Percentiles rank a stretch among this genome's conserved stretches.
Evolutionary conservation across 202 grass and related monocot species (phyloP).

Genomic region (Panicum virgatum): DNA sequence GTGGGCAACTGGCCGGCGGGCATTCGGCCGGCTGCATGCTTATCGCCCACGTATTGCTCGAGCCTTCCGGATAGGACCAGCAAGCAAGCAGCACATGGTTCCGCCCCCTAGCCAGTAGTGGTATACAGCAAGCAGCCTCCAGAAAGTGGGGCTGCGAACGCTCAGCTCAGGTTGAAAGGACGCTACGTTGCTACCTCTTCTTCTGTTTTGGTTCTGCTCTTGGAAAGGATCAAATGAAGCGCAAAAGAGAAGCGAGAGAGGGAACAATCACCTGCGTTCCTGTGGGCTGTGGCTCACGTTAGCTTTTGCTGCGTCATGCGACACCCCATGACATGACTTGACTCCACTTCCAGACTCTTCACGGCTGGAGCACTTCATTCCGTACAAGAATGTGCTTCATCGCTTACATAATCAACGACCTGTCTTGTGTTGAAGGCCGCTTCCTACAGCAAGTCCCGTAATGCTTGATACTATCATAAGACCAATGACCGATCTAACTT

Average conservation of each 20-base stretch:
- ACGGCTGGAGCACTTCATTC: too few species aligned
- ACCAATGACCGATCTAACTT: neutral
- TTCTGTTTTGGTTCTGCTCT: too few species aligned
- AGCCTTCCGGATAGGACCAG: neutral
- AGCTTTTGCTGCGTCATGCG: neutral
- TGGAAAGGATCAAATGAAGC: neutral
- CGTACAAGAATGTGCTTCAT: neutral
- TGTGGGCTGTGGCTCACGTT: neutral
- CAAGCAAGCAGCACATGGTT: conserved; percentile 9
- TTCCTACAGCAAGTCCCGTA: neutral
- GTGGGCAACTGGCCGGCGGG: neutral
- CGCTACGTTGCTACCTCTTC: too few species aligned
- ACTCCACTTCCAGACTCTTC: too few species aligned
- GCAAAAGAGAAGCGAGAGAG: too few species aligned
- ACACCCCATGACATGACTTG: neutral
- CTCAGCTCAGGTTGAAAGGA: neutral
- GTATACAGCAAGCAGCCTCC: neutral
- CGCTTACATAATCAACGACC: neutral
- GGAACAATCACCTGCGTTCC: too few species aligned
- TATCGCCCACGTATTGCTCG: neutral
- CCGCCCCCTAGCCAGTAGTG: neutral
- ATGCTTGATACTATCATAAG: neutral
- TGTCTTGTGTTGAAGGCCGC: neutral
- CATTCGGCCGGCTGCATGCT: neutral
- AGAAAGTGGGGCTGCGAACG: neutral